Percentiles rank a stretch among this genome's conserved stretches.
Evolutionary conservation across 2,329 filamentous ascomycete species (phyloP).

Genomic region (Trichoderma endophyticum): DNA sequence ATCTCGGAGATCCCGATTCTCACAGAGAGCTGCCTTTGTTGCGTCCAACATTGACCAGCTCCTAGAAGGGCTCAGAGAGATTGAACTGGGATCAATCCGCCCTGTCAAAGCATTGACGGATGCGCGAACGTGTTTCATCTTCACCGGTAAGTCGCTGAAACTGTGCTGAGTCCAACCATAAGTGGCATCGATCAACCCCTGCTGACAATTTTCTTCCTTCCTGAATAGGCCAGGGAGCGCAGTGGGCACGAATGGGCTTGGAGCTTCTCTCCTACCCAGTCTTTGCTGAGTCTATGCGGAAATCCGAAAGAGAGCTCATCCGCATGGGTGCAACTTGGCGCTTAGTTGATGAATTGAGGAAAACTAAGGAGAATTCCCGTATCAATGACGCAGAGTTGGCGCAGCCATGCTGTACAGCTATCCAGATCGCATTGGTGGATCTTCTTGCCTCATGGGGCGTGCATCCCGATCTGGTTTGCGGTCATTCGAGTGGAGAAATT

Average conservation of each 20-base stretch:
- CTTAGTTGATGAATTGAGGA: slow-evolving; percentile 12
- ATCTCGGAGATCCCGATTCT: slow-evolving; percentile 6
- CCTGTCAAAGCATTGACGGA: slow-evolving; percentile 1
- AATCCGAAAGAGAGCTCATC: slow-evolving; percentile 2
- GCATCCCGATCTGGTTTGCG: slow-evolving; percentile 30
- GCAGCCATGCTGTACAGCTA: slow-evolving; percentile 33
- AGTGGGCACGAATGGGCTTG: slow-evolving; percentile 16
- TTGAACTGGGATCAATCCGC: slow-evolving; percentile 9
- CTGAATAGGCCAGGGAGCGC: slow-evolving; percentile 15
- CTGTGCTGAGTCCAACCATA: not conserved
- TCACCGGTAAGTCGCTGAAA: slow-evolving; percentile 14
- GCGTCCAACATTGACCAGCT: slow-evolving; percentile 9
- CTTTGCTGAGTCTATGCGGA: slow-evolving; percentile 8
- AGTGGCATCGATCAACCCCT: not conserved
- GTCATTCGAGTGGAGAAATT: slow-evolving; percentile 42
- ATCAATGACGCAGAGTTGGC: slow-evolving; percentile 18
- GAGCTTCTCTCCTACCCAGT: slow-evolving; percentile 8
- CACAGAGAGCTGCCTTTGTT: slow-evolving; percentile 5
- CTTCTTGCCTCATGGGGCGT: slow-evolving; percentile 34
- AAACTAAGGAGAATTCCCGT: slow-evolving; percentile 5
- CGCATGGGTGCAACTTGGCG: slow-evolving; percentile 14
- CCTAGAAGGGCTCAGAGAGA: slow-evolving; percentile 7
- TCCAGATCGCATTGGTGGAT: slow-evolving; percentile 42
- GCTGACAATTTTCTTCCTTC: not conserved
- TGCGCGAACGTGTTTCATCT: slow-evolving; percentile 12